Evolutionary conservation across 306 rosid species (phyloP).

Genomic region (Hippophae rhamnoides): DNA sequence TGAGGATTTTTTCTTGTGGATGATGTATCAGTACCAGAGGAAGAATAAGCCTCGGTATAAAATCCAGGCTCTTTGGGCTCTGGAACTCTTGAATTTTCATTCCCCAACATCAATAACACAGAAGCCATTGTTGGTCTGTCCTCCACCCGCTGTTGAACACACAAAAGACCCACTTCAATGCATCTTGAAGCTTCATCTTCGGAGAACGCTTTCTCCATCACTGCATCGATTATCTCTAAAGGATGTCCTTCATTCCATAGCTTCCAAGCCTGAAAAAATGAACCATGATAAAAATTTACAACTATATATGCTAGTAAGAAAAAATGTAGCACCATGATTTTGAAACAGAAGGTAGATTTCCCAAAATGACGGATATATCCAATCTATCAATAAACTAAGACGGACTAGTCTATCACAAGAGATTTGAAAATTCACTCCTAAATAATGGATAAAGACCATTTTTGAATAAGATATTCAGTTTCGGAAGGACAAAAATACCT

Average conservation of each 20-base stretch:
- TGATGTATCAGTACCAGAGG: background rate
- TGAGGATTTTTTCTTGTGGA: background rate
- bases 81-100: conserved; percentile 21
- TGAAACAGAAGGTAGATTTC: too few relatives aligned
- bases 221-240: conserved; percentile 39
- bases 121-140: conserved; percentile 18
- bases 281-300: background rate
- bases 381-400: too few relatives aligned
- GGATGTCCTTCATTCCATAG: conserved; percentile 41
- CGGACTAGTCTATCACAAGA: too few relatives aligned
- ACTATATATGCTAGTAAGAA: background rate
- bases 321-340: background rate
- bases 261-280: conserved; percentile 42
- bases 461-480: too few relatives aligned
- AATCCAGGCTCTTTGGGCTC: conserved; percentile 24
- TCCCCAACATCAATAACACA: conserved; percentile 37
- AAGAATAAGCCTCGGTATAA: conserved; percentile 6
- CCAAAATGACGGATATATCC: too few relatives aligned
- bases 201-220: conserved; percentile 19
- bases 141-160: conserved; percentile 29
- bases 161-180: conserved; percentile 32
- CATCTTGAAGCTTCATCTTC: conserved; percentile 39
- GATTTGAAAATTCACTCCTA: too few relatives aligned
- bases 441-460: too few relatives aligned
- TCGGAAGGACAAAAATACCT: too few relatives aligned